phyloP scores from a whole-genome alignment of 2,329 filamentous ascomycete genomes.

The Teratosphaeria pseudoeucalypti region DNA sequence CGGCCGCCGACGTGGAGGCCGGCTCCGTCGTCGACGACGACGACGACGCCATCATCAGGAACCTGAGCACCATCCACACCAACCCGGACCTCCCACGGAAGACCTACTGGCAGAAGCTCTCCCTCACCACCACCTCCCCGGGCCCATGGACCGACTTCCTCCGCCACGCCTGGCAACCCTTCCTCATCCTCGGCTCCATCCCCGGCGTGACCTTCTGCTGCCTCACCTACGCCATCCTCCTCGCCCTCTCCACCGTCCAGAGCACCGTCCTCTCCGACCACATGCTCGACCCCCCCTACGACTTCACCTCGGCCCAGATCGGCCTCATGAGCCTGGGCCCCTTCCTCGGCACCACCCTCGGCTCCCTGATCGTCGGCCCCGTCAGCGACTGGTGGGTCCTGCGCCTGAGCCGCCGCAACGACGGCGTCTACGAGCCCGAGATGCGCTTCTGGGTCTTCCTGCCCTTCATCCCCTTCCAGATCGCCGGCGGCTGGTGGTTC shows the following conservation, averaged over 20 bases:
- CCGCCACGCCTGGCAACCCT: slow-evolving; percentile 28
- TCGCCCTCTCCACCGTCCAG: slow-evolving; percentile 31
- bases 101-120: slow-evolving; percentile 34
- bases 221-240: slow-evolving; percentile 28
- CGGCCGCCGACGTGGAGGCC: slow-evolving; percentile 4
- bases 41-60: slow-evolving; percentile 1
- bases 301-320: slow-evolving; percentile 40
- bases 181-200: slow-evolving; percentile 28
- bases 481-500: slow-evolving; percentile 29
- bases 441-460: slow-evolving; percentile 25
- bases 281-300: slow-evolving; percentile 29
- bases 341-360: slow-evolving; percentile 32
- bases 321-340: slow-evolving; percentile 44
- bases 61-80: slow-evolving; percentile 15
- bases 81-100: slow-evolving; percentile 29
- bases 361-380: slow-evolving; percentile 36
- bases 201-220: slow-evolving; percentile 31
- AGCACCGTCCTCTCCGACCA: slow-evolving; percentile 27
- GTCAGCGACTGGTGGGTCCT: slow-evolving; percentile 36
- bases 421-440: slow-evolving; percentile 27
- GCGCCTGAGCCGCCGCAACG: slow-evolving; percentile 21
- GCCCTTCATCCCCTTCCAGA: slow-evolving; percentile 24
- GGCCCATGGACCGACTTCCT: slow-evolving; percentile 22
- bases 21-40: neutral
- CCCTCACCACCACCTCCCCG: slow-evolving; percentile 24